A percentile compares a stretch with the other conserved stretches of the same genome.
Evolutionary conservation across 306 rosid species (phyloP).

Genomic region (Cicer bijugum): DNA sequence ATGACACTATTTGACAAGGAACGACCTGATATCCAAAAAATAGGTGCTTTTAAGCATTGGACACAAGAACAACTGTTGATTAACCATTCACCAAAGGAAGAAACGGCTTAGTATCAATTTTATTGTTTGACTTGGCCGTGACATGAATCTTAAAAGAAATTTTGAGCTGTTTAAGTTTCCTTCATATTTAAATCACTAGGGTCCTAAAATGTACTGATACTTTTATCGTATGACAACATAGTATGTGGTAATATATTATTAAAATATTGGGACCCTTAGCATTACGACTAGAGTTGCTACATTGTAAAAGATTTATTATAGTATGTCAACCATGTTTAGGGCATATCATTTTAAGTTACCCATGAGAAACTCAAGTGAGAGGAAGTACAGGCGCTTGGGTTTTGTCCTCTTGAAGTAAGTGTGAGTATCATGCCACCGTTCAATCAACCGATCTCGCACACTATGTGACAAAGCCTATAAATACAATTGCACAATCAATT

Average conservation of each 20-base stretch:
- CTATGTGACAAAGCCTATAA: conserved; percentile 73
- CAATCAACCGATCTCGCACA: conserved; percentile 74
- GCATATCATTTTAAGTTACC: conserved; percentile 55
- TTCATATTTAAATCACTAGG: conserved; percentile 29
- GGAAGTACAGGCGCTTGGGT: conserved; percentile 78
- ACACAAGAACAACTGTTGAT: conserved; percentile 17
- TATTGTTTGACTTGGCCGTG: neutral
- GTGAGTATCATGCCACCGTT: conserved; percentile 72
- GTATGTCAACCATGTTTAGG: conserved; percentile 35
- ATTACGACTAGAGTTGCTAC: neutral
- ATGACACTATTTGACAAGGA: conserved; percentile 77
- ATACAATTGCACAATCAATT: conserved; percentile 39
- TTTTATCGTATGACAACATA: conserved; percentile 22
- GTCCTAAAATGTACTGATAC: conserved; percentile 24
- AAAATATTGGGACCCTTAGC: conserved; percentile 10
- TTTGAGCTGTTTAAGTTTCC: conserved; percentile 18
- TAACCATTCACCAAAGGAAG: conserved; percentile 34
- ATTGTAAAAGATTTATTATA: conserved; percentile 6
- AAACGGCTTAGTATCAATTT: conserved; percentile 4
- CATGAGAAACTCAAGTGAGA: conserved; percentile 82
- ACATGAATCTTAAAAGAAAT: conserved; percentile 27
- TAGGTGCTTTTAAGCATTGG: conserved; percentile 34
- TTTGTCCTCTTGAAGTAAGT: conserved; percentile 69
- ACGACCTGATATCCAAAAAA: conserved; percentile 62
- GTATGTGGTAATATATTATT: neutral